Evolutionary conservation across 148 eudicot species (phyloP), one percentile per base, ranked within the genome.

Genomic region (Nyssa sinensis): DNA sequence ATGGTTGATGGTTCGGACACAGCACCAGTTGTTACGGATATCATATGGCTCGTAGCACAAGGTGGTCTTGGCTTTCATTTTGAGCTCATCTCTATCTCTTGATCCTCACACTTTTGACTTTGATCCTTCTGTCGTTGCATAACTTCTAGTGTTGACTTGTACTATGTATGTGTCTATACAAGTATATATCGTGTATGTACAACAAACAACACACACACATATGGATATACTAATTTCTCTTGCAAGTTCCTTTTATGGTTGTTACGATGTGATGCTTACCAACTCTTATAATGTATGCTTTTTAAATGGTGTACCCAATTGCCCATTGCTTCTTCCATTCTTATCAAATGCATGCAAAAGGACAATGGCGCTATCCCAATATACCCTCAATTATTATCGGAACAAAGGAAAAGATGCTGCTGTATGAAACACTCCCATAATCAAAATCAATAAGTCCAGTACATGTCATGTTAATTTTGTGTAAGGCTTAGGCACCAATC

Each of bases 201-300:
- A 37, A 9, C n/a, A n/a, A n/a, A n/a, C n/a, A n/a, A n/a, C n/a
- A n/a, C n/a, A n/a, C n/a, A n/a, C n/a, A 3, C 12, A 3, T 41
- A 3, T 41, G 5, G 9, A 3, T 41, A 3, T 41, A 41, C 5
- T 13, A 3, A 19, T 14, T 44, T 44, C 21, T 55, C 25, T 55
- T n/a, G 25, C 59, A 55, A 55, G 25, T 55, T 55, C 59, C 8
- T 2, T 55, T 55, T 11, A 3, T 11, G 51, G 25, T 55, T 55
- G 59, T 55, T 49, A 55, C 24, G 59, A 55, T 55, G 59, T 55
- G 59, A 55, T 55, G 51, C 51, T 55, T 55, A 21, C 59, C 59
- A 17, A 55, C 23, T 21, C 17, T 44, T 44, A 1, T 44, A 2
- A 44, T 44, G 6, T 14, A 3, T 12, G 11, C 11, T 49, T 49